Percentiles rank a stretch among this genome's conserved stretches.
Conservation (phyloP, 129 eudicot genomes). For the Flaveria brownii region DNA sequence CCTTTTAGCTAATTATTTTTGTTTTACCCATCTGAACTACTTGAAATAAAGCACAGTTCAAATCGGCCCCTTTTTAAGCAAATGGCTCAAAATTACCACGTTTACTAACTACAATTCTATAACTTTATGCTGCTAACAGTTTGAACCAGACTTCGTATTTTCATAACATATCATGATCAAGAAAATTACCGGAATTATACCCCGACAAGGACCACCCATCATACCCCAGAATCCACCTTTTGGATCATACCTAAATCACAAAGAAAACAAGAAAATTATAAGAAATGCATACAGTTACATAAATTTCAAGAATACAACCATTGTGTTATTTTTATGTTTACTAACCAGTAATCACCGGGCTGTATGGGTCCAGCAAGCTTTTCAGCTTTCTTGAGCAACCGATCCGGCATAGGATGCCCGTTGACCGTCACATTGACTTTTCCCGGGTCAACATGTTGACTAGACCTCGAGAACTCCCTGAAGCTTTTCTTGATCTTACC, state of each 20-base stretch:
- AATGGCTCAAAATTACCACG: too few species aligned
- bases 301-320: conserved; percentile 1
- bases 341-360: conserved; percentile 95
- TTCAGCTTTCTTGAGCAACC: conserved; percentile 81
- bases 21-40: too few species aligned
- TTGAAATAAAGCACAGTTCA: too few species aligned
- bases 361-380: conserved; percentile 76
- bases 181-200: conserved; percentile 82
- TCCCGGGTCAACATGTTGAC: conserved; percentile 46
- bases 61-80: neutral
- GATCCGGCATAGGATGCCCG: conserved; percentile 75
- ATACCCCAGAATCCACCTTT: conserved; percentile 98
- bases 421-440: conserved; percentile 61
- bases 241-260: conserved; percentile 70
- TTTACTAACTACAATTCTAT: neutral
- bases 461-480: conserved; percentile 54
- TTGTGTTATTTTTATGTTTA: conserved; percentile 1
- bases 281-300: conserved; percentile 9
- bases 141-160: neutral
- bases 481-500: conserved; percentile 68
- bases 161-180: conserved; percentile 5
- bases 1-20: conserved; percentile 1
- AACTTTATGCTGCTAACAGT: neutral
- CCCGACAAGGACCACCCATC: conserved; percentile 95
- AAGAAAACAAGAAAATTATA: neutral